Base-by-base conservation (phyloP, 1,284 basidiomycete genomes). In the Lignosus rhinocerotis region DNA sequence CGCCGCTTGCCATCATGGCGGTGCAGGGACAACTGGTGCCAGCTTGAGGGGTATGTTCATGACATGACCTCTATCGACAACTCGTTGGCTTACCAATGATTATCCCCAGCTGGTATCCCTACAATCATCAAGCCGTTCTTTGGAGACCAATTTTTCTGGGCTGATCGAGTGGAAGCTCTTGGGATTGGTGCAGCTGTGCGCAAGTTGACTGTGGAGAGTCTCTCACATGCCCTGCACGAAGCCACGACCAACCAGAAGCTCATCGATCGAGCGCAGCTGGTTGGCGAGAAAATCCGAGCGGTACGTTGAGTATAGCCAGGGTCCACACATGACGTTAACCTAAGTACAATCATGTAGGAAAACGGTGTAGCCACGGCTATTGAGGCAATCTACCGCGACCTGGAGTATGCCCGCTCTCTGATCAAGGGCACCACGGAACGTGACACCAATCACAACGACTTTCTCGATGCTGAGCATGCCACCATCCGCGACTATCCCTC, bases 91-190 rank as follows among this genome's bases (percentile, higher is more conserved):
- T 49, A 42, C 56, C 67, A 51, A 69, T 16, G 8, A n/a, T 48
- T 45, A 62, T 53, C 43, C 17, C 25, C 46, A 93, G 94, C 94
- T 57, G 94, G 94, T 7, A 88, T 96, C 60, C 96, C 96, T 1
- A 98, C 95, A 0, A 92, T 99, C 67, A 94, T 99, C 70, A 92
- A 90, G 65, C 96, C 96, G 0, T 99, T 97, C 82, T 98, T 98
- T 68, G 96, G 96, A 7, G 96, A 97, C 74, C 93, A 99, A 70
- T 94, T 90, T 73, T 98, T 98, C 76, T 98, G 95, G 93, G 93
- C 92, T 4, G 93, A 94, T 75, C 88, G 95, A 30, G 92, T 96
- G 19, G 94, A 98, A 73, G 92, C 92, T 3, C 81, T 99, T 36
- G 94, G 95, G 39, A 87, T 98, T 48, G 96, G 96, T 32, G 81